Evolutionary conservation across 306 rosid genomes (phyloP).

Genomic region (Prunus fruticosa): DNA sequence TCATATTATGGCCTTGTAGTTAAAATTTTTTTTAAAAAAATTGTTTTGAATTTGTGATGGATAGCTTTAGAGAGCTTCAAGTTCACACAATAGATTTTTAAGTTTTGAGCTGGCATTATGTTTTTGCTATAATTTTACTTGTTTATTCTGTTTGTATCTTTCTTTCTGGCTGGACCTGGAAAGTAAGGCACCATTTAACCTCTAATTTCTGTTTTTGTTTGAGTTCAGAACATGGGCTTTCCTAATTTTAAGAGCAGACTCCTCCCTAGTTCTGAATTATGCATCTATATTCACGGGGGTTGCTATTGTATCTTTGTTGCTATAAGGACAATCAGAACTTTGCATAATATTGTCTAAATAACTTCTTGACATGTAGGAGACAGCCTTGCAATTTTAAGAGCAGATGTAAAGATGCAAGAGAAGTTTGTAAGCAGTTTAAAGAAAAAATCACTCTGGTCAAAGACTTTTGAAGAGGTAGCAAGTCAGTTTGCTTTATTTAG

Average conservation of each 20-base stretch:
- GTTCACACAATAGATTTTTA: not conserved
- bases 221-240: not conserved
- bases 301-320: not conserved
- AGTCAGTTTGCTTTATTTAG: conserved; percentile 14
- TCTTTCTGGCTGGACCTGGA: not conserved
- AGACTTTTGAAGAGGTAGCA: conserved; percentile 79
- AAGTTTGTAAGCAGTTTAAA: conserved; percentile 65
- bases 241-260: not conserved
- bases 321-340: not conserved
- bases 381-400: conserved; percentile 61
- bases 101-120: not conserved
- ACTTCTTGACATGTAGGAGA: conserved; percentile 52
- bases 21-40: not conserved
- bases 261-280: not conserved
- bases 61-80: not conserved
- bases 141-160: too few species aligned
- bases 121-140: not conserved
- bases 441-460: conserved; percentile 87
- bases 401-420: conserved; percentile 66
- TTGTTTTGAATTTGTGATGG: not conserved
- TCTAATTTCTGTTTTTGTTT: not conserved
- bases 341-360: not conserved
- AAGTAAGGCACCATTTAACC: not conserved
- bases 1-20: not conserved
- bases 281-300: not conserved